Conservation (phyloP, 305 asterid species). For the Petunia hybrid region DNA sequence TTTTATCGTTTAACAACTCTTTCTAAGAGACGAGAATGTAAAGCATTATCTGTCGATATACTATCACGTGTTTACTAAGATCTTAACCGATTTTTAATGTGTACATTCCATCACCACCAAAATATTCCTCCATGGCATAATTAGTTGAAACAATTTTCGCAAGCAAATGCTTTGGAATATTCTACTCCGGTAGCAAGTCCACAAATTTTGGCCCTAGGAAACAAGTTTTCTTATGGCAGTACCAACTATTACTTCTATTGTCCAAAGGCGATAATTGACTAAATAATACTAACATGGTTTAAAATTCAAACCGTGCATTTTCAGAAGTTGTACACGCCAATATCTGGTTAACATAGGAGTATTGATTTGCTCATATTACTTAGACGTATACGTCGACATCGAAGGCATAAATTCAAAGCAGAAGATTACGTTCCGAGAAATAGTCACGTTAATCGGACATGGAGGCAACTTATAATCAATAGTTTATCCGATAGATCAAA, state of each 20-base stretch:
- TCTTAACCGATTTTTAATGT: no score
- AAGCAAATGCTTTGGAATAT: no score
- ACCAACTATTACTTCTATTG: background rate
- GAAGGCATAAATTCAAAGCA: background rate
- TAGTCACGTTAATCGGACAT: background rate
- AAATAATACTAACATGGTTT: background rate
- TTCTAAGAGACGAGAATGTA: no score
- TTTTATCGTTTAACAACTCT: no score
- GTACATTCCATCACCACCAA: no score
- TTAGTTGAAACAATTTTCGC: no score
- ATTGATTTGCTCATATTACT: background rate
- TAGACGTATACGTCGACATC: background rate
- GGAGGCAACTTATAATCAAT: constrained; percentile 3
- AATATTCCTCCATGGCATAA: no score
- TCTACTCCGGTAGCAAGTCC: no score
- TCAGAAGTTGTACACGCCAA: no score
- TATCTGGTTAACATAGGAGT: no score
- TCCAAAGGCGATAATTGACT: background rate
- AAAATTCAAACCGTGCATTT: constrained; percentile 13
- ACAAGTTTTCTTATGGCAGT: background rate
- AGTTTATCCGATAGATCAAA: background rate
- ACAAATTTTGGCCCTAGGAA: background rate
- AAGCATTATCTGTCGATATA: no score
- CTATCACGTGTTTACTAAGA: no score
- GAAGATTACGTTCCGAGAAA: background rate